Conservation (phyloP, 2,329 filamentous ascomycete genomes). For the Colletotrichum neosansevieriae region DNA sequence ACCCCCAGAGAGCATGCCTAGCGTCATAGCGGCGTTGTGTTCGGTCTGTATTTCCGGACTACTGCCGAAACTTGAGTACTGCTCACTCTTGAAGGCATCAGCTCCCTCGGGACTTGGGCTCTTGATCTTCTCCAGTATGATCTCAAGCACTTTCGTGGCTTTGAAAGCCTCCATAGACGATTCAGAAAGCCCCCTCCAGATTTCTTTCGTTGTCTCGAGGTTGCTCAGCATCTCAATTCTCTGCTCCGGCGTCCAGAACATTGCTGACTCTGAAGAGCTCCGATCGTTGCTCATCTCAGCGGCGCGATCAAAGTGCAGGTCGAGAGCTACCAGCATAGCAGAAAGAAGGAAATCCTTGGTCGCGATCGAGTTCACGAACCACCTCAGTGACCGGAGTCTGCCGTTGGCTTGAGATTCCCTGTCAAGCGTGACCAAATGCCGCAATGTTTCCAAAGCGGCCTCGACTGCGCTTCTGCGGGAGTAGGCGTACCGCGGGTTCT, state of each 20-base stretch:
- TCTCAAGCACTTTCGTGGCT: slow-evolving; percentile 81
- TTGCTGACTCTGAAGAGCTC: slow-evolving; percentile 58
- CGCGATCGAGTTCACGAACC: slow-evolving; percentile 83
- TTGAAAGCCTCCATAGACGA: slow-evolving; percentile 92
- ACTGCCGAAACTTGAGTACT: slow-evolving; percentile 46
- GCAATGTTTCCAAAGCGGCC: slow-evolving; percentile 84
- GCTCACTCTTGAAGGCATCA: slow-evolving; percentile 39
- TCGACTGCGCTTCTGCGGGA: slow-evolving; percentile 88
- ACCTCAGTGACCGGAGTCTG: slow-evolving; percentile 78
- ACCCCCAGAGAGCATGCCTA: slow-evolving; percentile 57
- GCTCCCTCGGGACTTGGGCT: slow-evolving; percentile 50
- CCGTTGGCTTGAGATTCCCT: slow-evolving; percentile 79
- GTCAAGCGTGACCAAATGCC: slow-evolving; percentile 81
- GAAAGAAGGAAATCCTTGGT: slow-evolving; percentile 89
- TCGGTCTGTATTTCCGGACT: slow-evolving; percentile 49
- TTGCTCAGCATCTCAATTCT: slow-evolving; percentile 81
- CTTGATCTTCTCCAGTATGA: slow-evolving; percentile 86
- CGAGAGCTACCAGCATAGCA: slow-evolving; percentile 85
- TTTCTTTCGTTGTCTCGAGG: slow-evolving; percentile 78
- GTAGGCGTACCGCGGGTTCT: slow-evolving; percentile 85
- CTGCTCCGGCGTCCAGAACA: slow-evolving; percentile 69
- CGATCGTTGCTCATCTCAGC: slow-evolving; percentile 56
- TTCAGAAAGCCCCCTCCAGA: slow-evolving; percentile 84
- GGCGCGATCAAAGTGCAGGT: slow-evolving; percentile 78
- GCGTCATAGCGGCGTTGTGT: slow-evolving; percentile 55